Percentiles rank a stretch among this genome's conserved stretches.
These are phyloP conservation scores for Talaromyces marneffei DNA, from an alignment of 2,329 filamentous ascomycete genomes.

Conservation along the genomic window DNA sequence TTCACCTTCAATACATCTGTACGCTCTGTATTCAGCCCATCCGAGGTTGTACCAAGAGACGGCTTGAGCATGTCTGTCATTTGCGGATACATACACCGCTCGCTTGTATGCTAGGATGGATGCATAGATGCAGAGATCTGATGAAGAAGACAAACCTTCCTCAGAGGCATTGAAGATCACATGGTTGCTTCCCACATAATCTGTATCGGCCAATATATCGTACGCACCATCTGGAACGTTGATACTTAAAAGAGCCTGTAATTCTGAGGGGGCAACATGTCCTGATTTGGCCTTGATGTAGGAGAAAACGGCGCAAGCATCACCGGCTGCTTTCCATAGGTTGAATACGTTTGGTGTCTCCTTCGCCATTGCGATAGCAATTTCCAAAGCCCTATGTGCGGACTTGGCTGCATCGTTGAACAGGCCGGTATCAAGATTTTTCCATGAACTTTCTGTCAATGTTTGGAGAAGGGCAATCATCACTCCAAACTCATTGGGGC, in stretches of 20 bases:
- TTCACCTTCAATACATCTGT: constrained; percentile 54
- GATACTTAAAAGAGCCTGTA: constrained; percentile 55
- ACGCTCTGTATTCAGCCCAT: constrained; percentile 83
- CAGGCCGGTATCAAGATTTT: constrained; percentile 71
- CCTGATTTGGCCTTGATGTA: constrained; percentile 63
- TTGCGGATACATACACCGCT: constrained; percentile 65
- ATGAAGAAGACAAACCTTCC: constrained; percentile 31
- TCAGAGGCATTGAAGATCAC: constrained; percentile 30
- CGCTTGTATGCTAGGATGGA: constrained; percentile 82
- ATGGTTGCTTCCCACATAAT: constrained; percentile 52
- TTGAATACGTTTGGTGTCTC: constrained; percentile 72
- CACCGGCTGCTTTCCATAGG: constrained; percentile 87
- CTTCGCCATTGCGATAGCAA: constrained; percentile 58
- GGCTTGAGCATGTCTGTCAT: constrained; percentile 79
- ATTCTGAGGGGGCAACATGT: constrained; percentile 54
- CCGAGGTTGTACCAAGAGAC: constrained; percentile 97
- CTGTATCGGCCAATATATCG: constrained; percentile 61
- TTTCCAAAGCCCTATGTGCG: constrained; percentile 62
- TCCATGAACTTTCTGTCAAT: constrained; percentile 72
- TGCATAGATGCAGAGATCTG: constrained; percentile 57
- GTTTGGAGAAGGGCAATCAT: constrained; percentile 83
- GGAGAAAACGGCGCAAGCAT: constrained; percentile 80
- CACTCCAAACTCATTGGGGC: constrained; percentile 75
- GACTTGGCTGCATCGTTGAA: constrained; percentile 76
- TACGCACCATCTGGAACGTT: constrained; percentile 50